Conservation (phyloP, 2,329 filamentous ascomycete genomes). For the Colletotrichum sansevieriae region DNA sequence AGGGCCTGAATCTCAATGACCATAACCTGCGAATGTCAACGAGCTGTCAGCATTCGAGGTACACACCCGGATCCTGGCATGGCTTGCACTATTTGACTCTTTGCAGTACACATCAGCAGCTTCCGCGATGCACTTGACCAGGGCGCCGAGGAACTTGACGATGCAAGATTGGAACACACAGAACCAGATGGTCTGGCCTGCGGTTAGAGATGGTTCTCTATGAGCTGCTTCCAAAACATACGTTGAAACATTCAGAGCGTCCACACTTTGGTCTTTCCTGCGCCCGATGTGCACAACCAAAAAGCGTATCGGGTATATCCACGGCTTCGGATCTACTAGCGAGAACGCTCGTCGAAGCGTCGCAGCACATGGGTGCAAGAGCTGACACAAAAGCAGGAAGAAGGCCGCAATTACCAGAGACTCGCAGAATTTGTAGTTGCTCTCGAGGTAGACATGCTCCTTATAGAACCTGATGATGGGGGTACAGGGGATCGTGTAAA, state of each 20-base stretch:
- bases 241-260: conserved; percentile 21
- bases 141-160: conserved; percentile 20
- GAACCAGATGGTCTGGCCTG: conserved; percentile 13
- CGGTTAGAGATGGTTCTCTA: not conserved
- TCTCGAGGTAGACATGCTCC: conserved; percentile 25
- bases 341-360: not conserved
- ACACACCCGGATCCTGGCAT: conserved; percentile 10
- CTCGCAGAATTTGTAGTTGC: conserved; percentile 29
- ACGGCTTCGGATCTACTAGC: conserved; percentile 1
- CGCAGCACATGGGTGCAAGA: not conserved
- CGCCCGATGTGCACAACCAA: not conserved
- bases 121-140: conserved; percentile 18
- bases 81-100: conserved; percentile 16
- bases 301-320: conserved; percentile 18
- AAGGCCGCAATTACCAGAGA: conserved; percentile 25
- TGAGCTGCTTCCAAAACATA: not conserved
- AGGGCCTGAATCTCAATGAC: conserved; percentile 18
- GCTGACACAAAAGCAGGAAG: conserved; percentile 19
- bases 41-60: not conserved
- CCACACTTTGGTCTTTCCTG: not conserved
- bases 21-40: conserved; percentile 2
- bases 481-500: conserved; percentile 25
- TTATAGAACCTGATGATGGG: conserved; percentile 21
- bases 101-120: not conserved
- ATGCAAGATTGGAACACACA: conserved; percentile 22